Percentiles rank a stretch among this genome's conserved stretches.
Conservation (phyloP, 2,329 filamentous ascomycete genomes). For the Phymatotrichopsis omnivora region DNA sequence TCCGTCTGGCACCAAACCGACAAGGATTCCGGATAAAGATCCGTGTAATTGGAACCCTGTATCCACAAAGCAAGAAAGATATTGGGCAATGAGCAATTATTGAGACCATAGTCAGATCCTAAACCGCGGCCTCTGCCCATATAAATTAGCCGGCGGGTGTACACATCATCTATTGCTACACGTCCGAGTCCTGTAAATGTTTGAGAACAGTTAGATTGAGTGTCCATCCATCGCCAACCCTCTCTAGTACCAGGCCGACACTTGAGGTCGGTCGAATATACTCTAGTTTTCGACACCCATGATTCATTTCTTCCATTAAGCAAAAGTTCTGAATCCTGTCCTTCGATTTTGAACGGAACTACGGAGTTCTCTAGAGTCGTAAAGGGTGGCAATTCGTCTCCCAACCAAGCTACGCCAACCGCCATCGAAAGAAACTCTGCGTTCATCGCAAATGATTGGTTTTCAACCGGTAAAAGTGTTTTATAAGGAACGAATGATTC, state of each 20-base stretch:
- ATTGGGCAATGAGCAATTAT: constrained; percentile 3
- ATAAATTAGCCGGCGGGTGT: constrained; percentile 5
- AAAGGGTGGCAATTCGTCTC: constrained; percentile 20
- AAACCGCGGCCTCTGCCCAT: too few relatives aligned
- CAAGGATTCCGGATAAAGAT: constrained; percentile 9
- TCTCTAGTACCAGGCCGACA: constrained; percentile 14
- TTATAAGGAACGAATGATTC: constrained; percentile 12
- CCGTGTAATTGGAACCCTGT: constrained; percentile 5
- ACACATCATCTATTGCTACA: background rate
- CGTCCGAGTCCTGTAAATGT: background rate
- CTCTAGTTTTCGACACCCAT: constrained; percentile 25
- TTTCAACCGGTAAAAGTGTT: background rate
- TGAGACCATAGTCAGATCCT: too few relatives aligned
- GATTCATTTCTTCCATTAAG: constrained; percentile 8
- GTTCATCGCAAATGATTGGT: constrained; percentile 5
- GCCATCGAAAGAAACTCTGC: constrained; percentile 23
- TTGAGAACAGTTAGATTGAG: background rate
- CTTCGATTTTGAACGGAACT: constrained; percentile 21
- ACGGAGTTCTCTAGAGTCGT: constrained; percentile 20
- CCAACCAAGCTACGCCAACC: constrained; percentile 24
- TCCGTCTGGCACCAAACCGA: constrained; percentile 19
- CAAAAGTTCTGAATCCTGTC: background rate
- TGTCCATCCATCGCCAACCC: background rate
- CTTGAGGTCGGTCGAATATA: constrained; percentile 19
- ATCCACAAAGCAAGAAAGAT: constrained; percentile 23